Percentiles rank a stretch among this genome's conserved stretches.
Conservation (phyloP, 2,329 filamentous ascomycete species). For the Sclerotinia subarctica region DNA sequence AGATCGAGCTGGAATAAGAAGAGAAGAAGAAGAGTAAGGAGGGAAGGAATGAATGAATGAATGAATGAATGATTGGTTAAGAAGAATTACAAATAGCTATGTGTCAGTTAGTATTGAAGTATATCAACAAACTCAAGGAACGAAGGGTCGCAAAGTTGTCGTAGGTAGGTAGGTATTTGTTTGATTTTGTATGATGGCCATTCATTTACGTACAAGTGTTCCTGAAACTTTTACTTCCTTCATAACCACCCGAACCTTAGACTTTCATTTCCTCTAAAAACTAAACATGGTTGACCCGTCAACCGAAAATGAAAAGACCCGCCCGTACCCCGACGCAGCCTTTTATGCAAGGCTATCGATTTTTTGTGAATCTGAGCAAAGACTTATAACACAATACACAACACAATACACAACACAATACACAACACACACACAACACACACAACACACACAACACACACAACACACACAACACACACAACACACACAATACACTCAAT, state of each 20-base stretch:
- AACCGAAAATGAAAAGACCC: not conserved
- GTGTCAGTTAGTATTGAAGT: not conserved
- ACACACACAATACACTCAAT: no score
- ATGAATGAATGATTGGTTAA: not conserved
- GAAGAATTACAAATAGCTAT: not conserved
- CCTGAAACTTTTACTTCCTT: not conserved
- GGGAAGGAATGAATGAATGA: not conserved
- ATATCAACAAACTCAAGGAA: not conserved
- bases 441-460: no score
- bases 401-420: no score
- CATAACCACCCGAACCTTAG: no score
- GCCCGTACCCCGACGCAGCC: not conserved
- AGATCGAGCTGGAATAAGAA: not conserved
- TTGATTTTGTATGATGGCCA: not conserved
- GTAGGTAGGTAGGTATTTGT: not conserved
- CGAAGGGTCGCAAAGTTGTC: not conserved
- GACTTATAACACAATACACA: no score
- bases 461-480: no score
- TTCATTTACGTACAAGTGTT: not conserved
- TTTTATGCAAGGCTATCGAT: slow-evolving; percentile 1
- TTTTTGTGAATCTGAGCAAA: no score
- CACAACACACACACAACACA: no score
- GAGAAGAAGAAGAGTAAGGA: not conserved
- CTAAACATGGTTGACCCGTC: slow-evolving; percentile 11
- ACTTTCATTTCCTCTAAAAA: slow-evolving; percentile 8